Base-by-base conservation (phyloP, 164 flowering plant genomes). In the Umbellularia californica region DNA sequence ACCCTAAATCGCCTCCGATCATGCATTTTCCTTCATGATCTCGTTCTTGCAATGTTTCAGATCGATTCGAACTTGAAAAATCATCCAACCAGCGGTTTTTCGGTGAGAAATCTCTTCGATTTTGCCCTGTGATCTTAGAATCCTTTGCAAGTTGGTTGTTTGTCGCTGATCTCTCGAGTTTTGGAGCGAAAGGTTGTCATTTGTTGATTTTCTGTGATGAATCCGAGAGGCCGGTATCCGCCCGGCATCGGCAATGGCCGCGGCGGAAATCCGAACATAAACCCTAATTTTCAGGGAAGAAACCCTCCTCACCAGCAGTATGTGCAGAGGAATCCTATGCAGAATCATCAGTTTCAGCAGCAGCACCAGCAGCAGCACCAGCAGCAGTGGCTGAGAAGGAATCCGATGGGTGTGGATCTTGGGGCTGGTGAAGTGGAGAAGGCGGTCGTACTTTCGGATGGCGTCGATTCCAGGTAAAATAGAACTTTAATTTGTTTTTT, bases 221-320 rank as follows among this genome's bases (percentile, higher is more conserved):
- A 86, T 75, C 78, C 79, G 58, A 68, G 98, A 80, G 90, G 87
- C 22, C 85, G 97, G 81, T 95, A 88, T 81, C 97, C 98, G 12
- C 97, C 99, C 19, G 99, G 99, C 72, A 92, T 95, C 77, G 97
- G 96, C 33, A 83, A 85, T 13, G 87, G 81, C 68, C 77, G 86
- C 12, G 86, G 88, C 27, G 83, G 84, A 1, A 70, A 81, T 70
- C 70, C 75, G 41, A 87, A 84, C 58, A 74, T 79, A 22, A 88
- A 86, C 85, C 90, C 92, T 83, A 80, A 80, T 77, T 86, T 75
- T 81, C 89, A 85, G 72, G 77, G 58, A 47, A 83, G 90, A 70
- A 81, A 79, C 73, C 82, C 80, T 73, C 82, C 80, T 73, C 96
- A 84, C 27, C 87, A 89, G 69, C 97, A 89, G 78, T 88, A 91